Percentiles rank a stretch among this genome's conserved stretches.
These are phyloP conservation scores for Leccinum rimulosum DNA, from an alignment of 768 basidiomycete species.

Conservation along the genomic window DNA sequence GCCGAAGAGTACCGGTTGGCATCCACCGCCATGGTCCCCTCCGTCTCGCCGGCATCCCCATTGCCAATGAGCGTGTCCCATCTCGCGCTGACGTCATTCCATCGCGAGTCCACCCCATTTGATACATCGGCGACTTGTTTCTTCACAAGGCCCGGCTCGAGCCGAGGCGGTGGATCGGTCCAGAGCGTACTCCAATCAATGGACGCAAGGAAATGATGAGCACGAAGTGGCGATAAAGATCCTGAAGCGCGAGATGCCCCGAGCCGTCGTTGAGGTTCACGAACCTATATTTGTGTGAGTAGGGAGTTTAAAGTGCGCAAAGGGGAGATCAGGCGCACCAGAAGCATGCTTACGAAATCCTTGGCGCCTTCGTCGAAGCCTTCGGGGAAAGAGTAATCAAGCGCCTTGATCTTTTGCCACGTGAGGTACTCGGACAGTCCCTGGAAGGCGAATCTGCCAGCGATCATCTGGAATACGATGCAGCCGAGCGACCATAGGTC, in stretches of 20 bases:
- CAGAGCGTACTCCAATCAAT: conserved; percentile 66
- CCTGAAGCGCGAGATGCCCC: conserved; percentile 46
- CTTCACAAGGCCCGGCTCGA: conserved; percentile 58
- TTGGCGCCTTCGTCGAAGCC: conserved; percentile 80
- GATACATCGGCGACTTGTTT: conserved; percentile 26
- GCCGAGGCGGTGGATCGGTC: conserved; percentile 56
- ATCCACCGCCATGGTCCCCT: conserved; percentile 7
- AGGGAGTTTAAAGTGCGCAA: not conserved
- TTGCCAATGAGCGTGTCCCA: conserved; percentile 49
- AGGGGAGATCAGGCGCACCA: conserved; percentile 45
- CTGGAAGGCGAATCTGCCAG: conserved; percentile 88
- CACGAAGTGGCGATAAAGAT: conserved; percentile 47
- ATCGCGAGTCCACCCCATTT: conserved; percentile 34
- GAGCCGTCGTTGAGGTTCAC: conserved; percentile 56
- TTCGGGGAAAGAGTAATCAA: conserved; percentile 85
- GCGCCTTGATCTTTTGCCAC: conserved; percentile 88
- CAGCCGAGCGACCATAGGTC: conserved; percentile 97
- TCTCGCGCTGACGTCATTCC: conserved; percentile 51
- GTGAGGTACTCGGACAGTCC: conserved; percentile 91
- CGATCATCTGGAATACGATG: conserved; percentile 91
- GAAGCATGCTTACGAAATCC: conserved; percentile 72
- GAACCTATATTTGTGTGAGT: conserved; percentile 41
- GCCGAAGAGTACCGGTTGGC: not conserved
- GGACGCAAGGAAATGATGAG: conserved; percentile 58
- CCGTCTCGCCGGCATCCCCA: conserved; percentile 16